Evolutionary conservation across 768 basidiomycete species (phyloP), one percentile per base, ranked within the genome.

Genomic region (Leccinum truebloodii): DNA sequence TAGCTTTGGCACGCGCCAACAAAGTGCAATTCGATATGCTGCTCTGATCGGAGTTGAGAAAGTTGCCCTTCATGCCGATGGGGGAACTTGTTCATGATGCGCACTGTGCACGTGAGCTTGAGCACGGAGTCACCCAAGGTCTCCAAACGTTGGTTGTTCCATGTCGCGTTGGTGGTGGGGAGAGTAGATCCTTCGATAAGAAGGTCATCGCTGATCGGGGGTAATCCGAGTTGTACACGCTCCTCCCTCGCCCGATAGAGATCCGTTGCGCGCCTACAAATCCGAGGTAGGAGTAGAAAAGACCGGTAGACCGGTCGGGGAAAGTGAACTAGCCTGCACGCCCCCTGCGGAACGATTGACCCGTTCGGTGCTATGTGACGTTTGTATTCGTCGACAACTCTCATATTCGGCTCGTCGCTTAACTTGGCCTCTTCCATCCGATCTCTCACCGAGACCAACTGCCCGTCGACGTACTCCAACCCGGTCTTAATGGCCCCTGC

Each of bases 371-470:
- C 66, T 22, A 65, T 60, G 41, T 69, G 61, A 55, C 59, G 57
- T 54, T 62, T 68, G 54, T 61, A 66, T 57, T 66, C 74, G 57
- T 77, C 73, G 6, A 75, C 34, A 50, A 57, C 57, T 56, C 28
- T 30, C 41, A 76, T 77, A 37, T 67, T 66, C 32, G 65, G 67
- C 41, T 78, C 77, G 37, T 83, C 79, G 26, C 69, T 70, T 30
- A 71, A 70, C 70, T 81, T 82, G 54, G 83, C 92, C 65, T 84
- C 84, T 52, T 85, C 81, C 86, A 93, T 86, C 39, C 85, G 79
- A 61, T 92, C 88, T n/a, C 91, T 79, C 50, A 98, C 92, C n/a
- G 83, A 81, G 24, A 93, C 89, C 20, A 98, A 84, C 77, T 95
- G 93, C 16, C 89, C 90, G 67, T 98, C 94, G 46, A 94, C 78